Conservation (phyloP, 2,329 filamentous ascomycete genomes). For the Aspergillus sp. region DNA sequence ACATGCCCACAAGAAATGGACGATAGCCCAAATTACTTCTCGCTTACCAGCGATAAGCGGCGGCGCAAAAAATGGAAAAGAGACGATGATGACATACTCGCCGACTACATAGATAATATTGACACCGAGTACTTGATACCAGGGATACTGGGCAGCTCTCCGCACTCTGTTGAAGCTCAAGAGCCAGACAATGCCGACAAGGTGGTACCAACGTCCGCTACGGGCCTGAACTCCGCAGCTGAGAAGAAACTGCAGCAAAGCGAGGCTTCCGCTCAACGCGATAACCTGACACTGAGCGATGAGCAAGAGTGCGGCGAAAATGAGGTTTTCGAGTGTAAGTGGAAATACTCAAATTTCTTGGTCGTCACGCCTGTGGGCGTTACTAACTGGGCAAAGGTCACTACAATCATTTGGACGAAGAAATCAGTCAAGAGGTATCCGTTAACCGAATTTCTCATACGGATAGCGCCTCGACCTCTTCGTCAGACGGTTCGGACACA, state of each 20-base stretch:
- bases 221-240: too few relatives aligned
- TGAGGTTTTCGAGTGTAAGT: too few relatives aligned
- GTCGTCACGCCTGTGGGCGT: background rate
- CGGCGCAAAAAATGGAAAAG: slow-evolving; percentile 32
- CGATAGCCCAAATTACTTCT: background rate
- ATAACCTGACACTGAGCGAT: too few relatives aligned
- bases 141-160: background rate
- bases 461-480: too few relatives aligned
- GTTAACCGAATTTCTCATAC: background rate
- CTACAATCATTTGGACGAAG: background rate
- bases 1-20: background rate
- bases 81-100: slow-evolving; percentile 51
- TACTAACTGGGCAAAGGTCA: background rate
- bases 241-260: background rate
- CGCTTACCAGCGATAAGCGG: background rate
- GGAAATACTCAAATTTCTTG: too few relatives aligned
- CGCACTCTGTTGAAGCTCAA: background rate
- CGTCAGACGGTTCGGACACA: background rate
- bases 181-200: background rate
- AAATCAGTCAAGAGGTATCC: background rate
- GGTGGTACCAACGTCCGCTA: background rate
- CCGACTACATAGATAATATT: slow-evolving; percentile 47
- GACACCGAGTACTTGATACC: slow-evolving; percentile 31
- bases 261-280: too few relatives aligned
- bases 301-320: too few relatives aligned